Percentiles rank a stretch among this genome's conserved stretches.
phyloP scores from a whole-genome alignment of 73 alveolate species.

The Paramecium octaurelia region DNA sequence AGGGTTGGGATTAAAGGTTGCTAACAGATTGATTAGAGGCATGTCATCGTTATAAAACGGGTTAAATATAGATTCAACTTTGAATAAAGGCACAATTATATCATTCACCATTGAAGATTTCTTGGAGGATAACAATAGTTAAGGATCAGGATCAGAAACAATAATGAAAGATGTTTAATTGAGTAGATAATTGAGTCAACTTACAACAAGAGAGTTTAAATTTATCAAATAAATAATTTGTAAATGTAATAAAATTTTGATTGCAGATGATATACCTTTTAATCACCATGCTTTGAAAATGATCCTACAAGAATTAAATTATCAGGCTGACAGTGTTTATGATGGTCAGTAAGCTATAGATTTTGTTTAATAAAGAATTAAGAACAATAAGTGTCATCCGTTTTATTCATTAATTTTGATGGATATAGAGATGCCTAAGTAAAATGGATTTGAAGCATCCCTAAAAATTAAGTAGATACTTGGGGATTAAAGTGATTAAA shows the following conservation, averaged over 20 bases:
- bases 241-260: not conserved
- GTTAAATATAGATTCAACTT: not conserved
- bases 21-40: not conserved
- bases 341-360: constrained; percentile 7
- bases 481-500: not conserved
- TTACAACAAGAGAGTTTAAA: not conserved
- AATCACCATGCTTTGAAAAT: not conserved
- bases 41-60: not conserved
- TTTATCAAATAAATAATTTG: not conserved
- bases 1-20: constrained; percentile 40
- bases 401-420: not conserved
- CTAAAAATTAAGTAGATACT: not conserved
- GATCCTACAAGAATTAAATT: not conserved
- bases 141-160: not conserved
- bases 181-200: not conserved
- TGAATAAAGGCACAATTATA: not conserved
- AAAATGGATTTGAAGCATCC: constrained; percentile 23
- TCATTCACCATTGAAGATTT: not conserved
- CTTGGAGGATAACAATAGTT: not conserved
- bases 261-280: constrained; percentile 45
- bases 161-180: not conserved
- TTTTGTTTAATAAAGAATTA: not conserved
- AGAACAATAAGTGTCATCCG: not conserved
- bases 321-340: not conserved
- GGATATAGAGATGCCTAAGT: constrained; percentile 43